phyloP scores from a whole-genome alignment of 305 asterid genomes.

The Solanum hybrid region DNA sequence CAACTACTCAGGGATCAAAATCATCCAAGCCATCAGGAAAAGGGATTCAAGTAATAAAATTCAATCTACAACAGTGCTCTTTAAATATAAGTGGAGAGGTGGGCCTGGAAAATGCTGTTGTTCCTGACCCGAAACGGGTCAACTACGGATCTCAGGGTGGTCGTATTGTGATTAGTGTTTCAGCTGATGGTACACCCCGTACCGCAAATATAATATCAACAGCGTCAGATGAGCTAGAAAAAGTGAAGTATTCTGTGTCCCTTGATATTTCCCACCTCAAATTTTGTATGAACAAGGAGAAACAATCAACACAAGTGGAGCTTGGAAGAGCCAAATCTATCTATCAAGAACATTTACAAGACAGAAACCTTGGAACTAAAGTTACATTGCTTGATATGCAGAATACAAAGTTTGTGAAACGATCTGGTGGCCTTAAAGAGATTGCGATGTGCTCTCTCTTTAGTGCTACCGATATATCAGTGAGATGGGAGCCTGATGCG shows the following conservation, averaged over 20 bases:
- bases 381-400: constrained; percentile 83
- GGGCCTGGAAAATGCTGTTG: constrained; percentile 59
- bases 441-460: constrained; percentile 87
- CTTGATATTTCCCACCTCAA: constrained; percentile 79
- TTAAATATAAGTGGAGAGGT: constrained; percentile 57
- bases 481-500: constrained; percentile 98
- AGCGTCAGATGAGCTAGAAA: constrained; percentile 33
- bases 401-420: constrained; percentile 80
- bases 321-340: constrained; percentile 82
- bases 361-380: constrained; percentile 48
- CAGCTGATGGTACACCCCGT: constrained; percentile 84
- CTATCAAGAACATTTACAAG: constrained; percentile 79
- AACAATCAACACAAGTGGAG: constrained; percentile 68
- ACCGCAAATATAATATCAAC: constrained; percentile 76
- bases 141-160: constrained; percentile 99
- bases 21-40: constrained; percentile 78
- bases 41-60: constrained; percentile 70
- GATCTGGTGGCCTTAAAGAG: constrained; percentile 86
- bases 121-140: constrained; percentile 91
- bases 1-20: constrained; percentile 42
- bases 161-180: constrained; percentile 60
- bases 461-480: constrained; percentile 88
- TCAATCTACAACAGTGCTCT: constrained; percentile 87
- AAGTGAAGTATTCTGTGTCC: constrained; percentile 61
- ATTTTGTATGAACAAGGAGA: constrained; percentile 81